A percentile compares a stretch with the other conserved stretches of the same genome.
Conservation (phyloP, 768 basidiomycete species). For the Lenzites betulinus region DNA sequence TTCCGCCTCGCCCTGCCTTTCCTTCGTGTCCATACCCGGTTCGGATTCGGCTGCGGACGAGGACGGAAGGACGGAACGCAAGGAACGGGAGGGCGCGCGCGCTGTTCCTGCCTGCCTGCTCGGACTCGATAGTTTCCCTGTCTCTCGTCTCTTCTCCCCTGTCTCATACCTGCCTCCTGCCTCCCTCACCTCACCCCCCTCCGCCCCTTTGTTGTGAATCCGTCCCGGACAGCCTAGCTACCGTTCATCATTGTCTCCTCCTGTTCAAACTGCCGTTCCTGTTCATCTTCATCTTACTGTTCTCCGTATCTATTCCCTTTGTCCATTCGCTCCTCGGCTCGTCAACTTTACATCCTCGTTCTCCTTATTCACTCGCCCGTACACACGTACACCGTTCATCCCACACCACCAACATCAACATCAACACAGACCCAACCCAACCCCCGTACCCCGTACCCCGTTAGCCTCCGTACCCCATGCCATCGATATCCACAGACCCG, state of each 20-base stretch:
- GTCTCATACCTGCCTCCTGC: background rate
- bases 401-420: background rate
- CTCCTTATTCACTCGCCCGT: background rate
- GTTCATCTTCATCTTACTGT: background rate
- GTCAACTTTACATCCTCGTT: background rate
- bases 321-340: background rate
- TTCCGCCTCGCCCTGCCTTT: background rate
- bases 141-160: background rate
- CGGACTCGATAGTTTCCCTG: background rate
- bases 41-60: conserved; percentile 4
- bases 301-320: background rate
- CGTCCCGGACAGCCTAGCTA: conserved; percentile 5
- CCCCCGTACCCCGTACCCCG: too few species aligned
- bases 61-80: background rate
- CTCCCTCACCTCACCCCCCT: background rate
- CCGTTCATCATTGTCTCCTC: background rate
- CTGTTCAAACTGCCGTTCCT: background rate
- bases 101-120: background rate
- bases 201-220: background rate
- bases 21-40: background rate
- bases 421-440: background rate
- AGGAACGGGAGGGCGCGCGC: background rate
- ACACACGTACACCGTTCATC: background rate
- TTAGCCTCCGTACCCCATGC: too few species aligned
- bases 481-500: too few species aligned